Conservation (phyloP, 768 basidiomycete genomes). For the Suillus variegatus region DNA sequence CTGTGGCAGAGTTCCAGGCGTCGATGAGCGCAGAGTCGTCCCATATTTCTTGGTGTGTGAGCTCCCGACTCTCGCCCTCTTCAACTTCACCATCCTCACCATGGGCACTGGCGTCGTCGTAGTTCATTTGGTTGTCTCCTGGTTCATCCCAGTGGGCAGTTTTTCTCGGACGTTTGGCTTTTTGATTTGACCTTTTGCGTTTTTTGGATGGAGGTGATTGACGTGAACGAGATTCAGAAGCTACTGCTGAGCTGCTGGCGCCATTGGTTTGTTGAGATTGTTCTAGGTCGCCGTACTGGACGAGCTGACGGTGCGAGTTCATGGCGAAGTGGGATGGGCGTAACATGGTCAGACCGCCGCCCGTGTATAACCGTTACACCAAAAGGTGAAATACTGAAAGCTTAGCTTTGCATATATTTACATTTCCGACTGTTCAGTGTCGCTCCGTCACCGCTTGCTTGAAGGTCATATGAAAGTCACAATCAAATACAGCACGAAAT, state of each 20-base stretch:
- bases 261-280: conserved; percentile 3
- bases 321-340: neutral
- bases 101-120: conserved; percentile 24
- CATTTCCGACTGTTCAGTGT: too few relatives aligned
- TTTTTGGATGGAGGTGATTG: conserved; percentile 52
- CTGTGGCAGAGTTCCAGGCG: conserved; percentile 83
- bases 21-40: conserved; percentile 82
- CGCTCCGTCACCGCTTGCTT: too few relatives aligned
- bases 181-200: conserved; percentile 37
- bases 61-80: conserved; percentile 58
- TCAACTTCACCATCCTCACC: conserved; percentile 34
- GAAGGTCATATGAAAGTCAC: too few relatives aligned
- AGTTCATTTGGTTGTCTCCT: conserved; percentile 29
- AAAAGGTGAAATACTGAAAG: too few relatives aligned
- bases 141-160: conserved; percentile 50
- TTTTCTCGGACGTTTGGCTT: conserved; percentile 20
- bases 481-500: too few relatives aligned
- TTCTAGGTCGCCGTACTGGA: conserved; percentile 27
- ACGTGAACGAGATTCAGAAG: neutral
- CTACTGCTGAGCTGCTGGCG: conserved; percentile 10
- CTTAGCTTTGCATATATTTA: too few relatives aligned
- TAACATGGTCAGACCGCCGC: too few relatives aligned
- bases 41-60: conserved; percentile 80
- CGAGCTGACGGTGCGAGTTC: conserved; percentile 22
- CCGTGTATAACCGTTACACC: too few relatives aligned